phyloP scores from a whole-genome alignment of 768 basidiomycete species.

The Suillus subluteus region DNA sequence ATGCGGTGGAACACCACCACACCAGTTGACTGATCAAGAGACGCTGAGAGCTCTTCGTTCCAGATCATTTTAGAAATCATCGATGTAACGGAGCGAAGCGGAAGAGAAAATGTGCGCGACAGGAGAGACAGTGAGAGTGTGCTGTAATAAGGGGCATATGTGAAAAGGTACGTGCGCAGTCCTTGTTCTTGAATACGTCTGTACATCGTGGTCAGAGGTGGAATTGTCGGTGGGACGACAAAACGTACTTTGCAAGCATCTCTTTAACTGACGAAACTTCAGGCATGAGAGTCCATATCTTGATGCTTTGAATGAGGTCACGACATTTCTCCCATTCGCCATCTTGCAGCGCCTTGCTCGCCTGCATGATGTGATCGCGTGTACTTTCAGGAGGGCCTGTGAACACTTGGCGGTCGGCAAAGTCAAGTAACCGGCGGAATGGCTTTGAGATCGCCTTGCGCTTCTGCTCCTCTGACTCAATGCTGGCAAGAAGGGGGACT shows the following conservation, averaged over 20 bases:
- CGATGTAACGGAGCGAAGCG: conserved; percentile 80
- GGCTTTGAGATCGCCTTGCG: conserved; percentile 95
- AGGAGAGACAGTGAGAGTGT: conserved; percentile 88
- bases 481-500: conserved; percentile 92
- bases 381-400: conserved; percentile 99
- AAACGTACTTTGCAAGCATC: conserved; percentile 85
- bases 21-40: conserved; percentile 87
- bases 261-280: conserved; percentile 87
- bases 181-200: conserved; percentile 99
- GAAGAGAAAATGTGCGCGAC: conserved; percentile 84
- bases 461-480: conserved; percentile 92
- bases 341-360: conserved; percentile 92
- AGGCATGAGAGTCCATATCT: conserved; percentile 97
- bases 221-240: not conserved
- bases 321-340: conserved; percentile 97
- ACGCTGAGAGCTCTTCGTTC: conserved; percentile 93
- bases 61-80: conserved; percentile 80
- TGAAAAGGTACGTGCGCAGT: conserved; percentile 95
- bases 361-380: conserved; percentile 99
- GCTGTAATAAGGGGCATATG: conserved; percentile 84
- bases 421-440: conserved; percentile 93
- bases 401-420: conserved; percentile 96
- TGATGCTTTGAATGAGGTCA: conserved; percentile 93
- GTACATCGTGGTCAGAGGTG: conserved; percentile 7
- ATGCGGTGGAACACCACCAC: conserved; percentile 94